Evolutionary conservation across 2,329 filamentous ascomycete genomes (phyloP), one percentile per base, ranked within the genome.

Genomic region (Alternaria arborescens): DNA sequence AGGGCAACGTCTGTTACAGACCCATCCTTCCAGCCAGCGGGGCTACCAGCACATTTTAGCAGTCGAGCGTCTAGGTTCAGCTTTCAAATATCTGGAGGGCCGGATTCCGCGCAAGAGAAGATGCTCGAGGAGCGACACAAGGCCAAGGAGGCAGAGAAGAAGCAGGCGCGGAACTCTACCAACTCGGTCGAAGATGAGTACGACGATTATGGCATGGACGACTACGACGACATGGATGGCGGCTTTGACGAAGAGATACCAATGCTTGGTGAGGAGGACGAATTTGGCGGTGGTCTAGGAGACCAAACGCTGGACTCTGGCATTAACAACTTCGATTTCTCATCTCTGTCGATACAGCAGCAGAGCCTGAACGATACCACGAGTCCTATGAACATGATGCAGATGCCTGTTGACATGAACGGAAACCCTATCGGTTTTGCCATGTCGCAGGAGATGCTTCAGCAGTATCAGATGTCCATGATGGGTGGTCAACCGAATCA

Each of bases 11-110:
- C 78, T 2, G 66, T 77, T 18, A 74, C 73, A 14, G 77, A 80
- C 51, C 71, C 75, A 8, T 71, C 72, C 1, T 79, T 76, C 44
- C 68, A 73, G 30, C 72, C 77, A 18, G 75, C 75, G 20, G 77
- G 77, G 12, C 60, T 80, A 11, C 81, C 81, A 5, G 77, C 80
- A 46, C 82, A 83, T 64, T 74, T 82, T 46, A 79, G 77, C 4
- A 93, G 91, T 74, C 91, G 89, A 11, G 91, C 91, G 0, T 93
- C 90, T 0, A 84, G 91, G 14, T 94, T 94, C 73, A 94, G 91
- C 70, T 94, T 94, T 71, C 91, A 94, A 71, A 91, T 93, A 83
- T 86, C 89, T 16, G 89, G 89, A 26, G 89, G 89, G 5, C 87
- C 87, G 6, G 90, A 90, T 14, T 88, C 86, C 5, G 81, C 82